Percentiles rank a stretch among this genome's conserved stretches.
Evolutionary conservation across 1,284 basidiomycete species (phyloP).

Genomic region (Ceratobasidium papillatum): DNA sequence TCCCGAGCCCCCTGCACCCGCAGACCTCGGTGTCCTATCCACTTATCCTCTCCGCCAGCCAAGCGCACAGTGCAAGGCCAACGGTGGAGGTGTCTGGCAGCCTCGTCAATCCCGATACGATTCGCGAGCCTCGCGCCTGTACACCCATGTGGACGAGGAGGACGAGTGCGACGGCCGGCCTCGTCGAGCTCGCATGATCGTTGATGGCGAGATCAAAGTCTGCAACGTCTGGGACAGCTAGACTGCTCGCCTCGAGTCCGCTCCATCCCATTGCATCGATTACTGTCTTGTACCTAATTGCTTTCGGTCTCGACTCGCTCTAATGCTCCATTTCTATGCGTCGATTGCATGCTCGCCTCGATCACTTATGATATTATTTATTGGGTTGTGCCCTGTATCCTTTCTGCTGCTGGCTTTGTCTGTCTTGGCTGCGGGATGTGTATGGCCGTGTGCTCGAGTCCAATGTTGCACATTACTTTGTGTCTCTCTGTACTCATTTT

Average conservation of each 20-base stretch:
- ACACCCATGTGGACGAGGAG: constrained; percentile 28
- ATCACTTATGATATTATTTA: constrained; percentile 39
- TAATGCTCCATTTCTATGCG: constrained; percentile 12
- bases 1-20: constrained; percentile 61
- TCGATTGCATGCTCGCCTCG: constrained; percentile 3
- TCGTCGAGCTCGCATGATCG: constrained; percentile 10
- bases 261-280: neutral
- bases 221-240: constrained; percentile 17
- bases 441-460: constrained; percentile 11
- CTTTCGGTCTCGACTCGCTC: constrained; percentile 1
- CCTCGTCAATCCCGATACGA: constrained; percentile 62
- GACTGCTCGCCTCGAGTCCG: neutral
- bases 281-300: constrained; percentile 11
- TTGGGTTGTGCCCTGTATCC: constrained; percentile 22
- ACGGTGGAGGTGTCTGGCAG: constrained; percentile 77
- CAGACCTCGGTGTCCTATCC: constrained; percentile 48
- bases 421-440: constrained; percentile 5
- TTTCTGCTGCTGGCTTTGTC: neutral
- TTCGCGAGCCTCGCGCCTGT: constrained; percentile 5
- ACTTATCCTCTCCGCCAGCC: constrained; percentile 72
- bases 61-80: constrained; percentile 73
- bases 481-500: neutral
- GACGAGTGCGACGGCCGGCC: constrained; percentile 25
- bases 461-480: constrained; percentile 6
- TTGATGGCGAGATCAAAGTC: constrained; percentile 30